Evolutionary conservation across 2,329 filamentous ascomycete species (phyloP), one percentile per base, ranked within the genome.

Genomic region (Triangularia setosa): DNA sequence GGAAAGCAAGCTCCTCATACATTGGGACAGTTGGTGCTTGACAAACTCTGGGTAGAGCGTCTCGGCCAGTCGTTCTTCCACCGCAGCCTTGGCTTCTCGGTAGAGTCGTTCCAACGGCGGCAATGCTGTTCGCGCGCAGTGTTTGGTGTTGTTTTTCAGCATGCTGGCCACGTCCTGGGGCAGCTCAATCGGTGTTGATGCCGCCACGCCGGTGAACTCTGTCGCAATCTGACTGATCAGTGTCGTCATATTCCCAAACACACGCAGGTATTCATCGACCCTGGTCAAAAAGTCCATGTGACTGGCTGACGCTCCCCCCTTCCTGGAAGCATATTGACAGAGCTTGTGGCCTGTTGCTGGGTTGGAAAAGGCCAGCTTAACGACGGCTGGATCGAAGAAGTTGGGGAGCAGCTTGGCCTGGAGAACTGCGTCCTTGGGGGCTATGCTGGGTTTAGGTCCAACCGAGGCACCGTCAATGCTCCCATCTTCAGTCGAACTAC

Each of bases 11-110:
- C 24, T 74, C 72, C 65, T 82, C 77, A 71, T 78, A 58, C 78
- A 79, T 48, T 78, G 70, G 11, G 77, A 77, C 61, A 85, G 74
- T 70, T 84, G 82, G 66, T 82, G 75, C 58, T 79, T 79, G 21
- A 83, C 78, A 67, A 84, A 85, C 44, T 77, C 74, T 2, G 81
- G 81, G 67, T 83, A 85, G 14, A 83, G 74, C 54, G 81, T 77
- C 8, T 71, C 74, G 18, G 76, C 71, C 5, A 83, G 71, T 0
- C 80, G 71, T 21, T 74, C 75, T 64, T 82, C 77, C 24, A 82
- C 75, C 21, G 79, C 71, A 0, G 74, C 70, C 63, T 78, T 75
- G 27, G 78, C 75, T 14, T 79, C 74, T 21, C 71, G 68, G 65
- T 81, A 81, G 3, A 81, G 73, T 28, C 71, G 73, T 63, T 79